These are phyloP conservation scores for Ogataea nakhonphanomensis DNA, from an alignment of 805 yeast genomes.

Conservation along the genomic window DNA sequence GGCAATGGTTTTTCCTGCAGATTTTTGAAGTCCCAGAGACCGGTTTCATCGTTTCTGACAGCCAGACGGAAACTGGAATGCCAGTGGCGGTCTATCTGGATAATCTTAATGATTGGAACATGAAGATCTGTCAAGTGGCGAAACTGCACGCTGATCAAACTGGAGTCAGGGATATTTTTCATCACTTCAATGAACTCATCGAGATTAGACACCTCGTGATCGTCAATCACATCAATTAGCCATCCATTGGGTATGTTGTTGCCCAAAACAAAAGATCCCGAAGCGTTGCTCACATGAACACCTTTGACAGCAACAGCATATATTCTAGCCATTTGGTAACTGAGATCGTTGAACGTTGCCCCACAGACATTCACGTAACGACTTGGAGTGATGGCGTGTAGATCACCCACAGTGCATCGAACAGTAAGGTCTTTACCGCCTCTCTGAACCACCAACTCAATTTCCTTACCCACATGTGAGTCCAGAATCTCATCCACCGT, in stretches of 20 bases:
- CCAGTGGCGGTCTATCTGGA: slow-evolving; percentile 86
- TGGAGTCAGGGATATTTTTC: slow-evolving; percentile 71
- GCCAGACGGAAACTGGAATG: slow-evolving; percentile 66
- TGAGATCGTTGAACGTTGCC: slow-evolving; percentile 78
- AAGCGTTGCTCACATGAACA: slow-evolving; percentile 72
- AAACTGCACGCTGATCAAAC: slow-evolving; percentile 65
- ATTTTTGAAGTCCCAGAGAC: slow-evolving; percentile 52
- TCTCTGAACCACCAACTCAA: slow-evolving; percentile 63
- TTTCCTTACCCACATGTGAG: slow-evolving; percentile 54
- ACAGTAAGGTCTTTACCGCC: slow-evolving; percentile 60
- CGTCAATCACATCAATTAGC: slow-evolving; percentile 77
- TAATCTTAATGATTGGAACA: slow-evolving; percentile 61
- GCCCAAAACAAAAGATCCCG: slow-evolving; percentile 69
- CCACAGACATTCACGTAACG: slow-evolving; percentile 81
- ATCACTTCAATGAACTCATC: slow-evolving; percentile 76
- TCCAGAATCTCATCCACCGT: slow-evolving; percentile 84
- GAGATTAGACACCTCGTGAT: slow-evolving; percentile 66
- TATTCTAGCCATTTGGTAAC: slow-evolving; percentile 85
- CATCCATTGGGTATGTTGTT: slow-evolving; percentile 66
- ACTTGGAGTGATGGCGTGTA: slow-evolving; percentile 80
- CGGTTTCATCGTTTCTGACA: slow-evolving; percentile 51
- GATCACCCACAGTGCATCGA: slow-evolving; percentile 59
- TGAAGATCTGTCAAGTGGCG: slow-evolving; percentile 81
- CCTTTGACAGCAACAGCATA: slow-evolving; percentile 84
- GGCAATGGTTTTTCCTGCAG: slow-evolving; percentile 62